Percentiles rank a stretch among this genome's conserved stretches.
Conservation (phyloP, 176 grass and related monocot genomes). For the Tillandsia leiboldiana region DNA sequence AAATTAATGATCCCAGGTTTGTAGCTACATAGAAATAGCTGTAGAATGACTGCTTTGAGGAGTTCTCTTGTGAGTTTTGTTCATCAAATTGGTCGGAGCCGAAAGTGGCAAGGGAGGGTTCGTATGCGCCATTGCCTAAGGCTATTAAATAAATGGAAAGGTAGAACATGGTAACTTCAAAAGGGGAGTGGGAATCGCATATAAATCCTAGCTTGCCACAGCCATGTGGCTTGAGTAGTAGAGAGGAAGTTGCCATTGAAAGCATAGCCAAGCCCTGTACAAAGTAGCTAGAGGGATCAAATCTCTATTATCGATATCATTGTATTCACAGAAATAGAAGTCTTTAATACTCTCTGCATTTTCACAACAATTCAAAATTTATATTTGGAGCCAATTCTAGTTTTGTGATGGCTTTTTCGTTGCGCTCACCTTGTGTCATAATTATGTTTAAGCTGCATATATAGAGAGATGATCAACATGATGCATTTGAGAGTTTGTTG, state of each 20-base stretch:
- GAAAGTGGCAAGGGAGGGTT: constrained; percentile 62
- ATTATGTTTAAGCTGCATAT: no score
- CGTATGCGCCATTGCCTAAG: constrained; percentile 36
- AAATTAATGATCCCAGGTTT: constrained; percentile 63
- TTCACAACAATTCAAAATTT: no score
- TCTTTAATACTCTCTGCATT: no score
- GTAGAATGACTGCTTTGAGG: constrained; percentile 65
- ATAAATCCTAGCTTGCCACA: constrained; percentile 16
- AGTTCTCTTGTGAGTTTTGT: constrained; percentile 43
- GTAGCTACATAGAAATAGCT: constrained; percentile 73
- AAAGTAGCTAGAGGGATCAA: background rate
- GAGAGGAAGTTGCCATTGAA: constrained; percentile 20
- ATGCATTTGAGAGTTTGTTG: no score
- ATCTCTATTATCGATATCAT: background rate
- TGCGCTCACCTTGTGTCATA: background rate
- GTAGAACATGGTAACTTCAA: constrained; percentile 40
- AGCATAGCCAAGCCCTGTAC: constrained; percentile 44
- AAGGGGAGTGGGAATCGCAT: background rate
- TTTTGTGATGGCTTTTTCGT: background rate
- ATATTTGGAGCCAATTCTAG: no score
- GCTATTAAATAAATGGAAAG: constrained; percentile 54
- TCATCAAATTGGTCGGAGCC: constrained; percentile 74
- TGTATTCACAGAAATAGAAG: background rate
- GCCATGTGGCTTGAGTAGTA: constrained; percentile 18
- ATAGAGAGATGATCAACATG: no score